Evolutionary conservation across 1,284 basidiomycete species (phyloP).

Genomic region (Taiwanofungus camphoratus): DNA sequence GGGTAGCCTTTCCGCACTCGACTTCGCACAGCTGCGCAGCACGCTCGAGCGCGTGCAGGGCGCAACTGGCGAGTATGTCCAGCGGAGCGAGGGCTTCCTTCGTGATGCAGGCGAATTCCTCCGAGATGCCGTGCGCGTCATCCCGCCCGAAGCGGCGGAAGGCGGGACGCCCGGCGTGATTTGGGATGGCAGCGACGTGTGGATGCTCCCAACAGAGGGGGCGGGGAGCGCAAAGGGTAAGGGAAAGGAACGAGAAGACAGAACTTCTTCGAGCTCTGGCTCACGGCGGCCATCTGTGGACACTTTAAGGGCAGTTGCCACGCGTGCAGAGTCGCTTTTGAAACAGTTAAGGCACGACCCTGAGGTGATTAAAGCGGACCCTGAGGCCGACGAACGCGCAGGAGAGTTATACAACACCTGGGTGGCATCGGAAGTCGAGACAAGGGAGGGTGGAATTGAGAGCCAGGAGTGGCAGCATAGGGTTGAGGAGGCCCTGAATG

Average conservation of each 20-base stretch:
- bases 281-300: slow-evolving; percentile 31
- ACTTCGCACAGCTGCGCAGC: slow-evolving; percentile 59
- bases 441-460: slow-evolving; percentile 51
- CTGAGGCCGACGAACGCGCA: slow-evolving; percentile 52
- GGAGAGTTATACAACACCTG: slow-evolving; percentile 60
- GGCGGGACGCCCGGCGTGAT: slow-evolving; percentile 37
- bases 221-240: slow-evolving; percentile 27
- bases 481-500: slow-evolving; percentile 44
- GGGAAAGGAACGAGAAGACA: slow-evolving; percentile 39
- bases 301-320: slow-evolving; percentile 51
- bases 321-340: slow-evolving; percentile 75
- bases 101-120: slow-evolving; percentile 71
- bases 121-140: slow-evolving; percentile 82
- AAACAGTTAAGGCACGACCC: slow-evolving; percentile 72
- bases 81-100: slow-evolving; percentile 70
- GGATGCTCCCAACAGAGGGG: slow-evolving; percentile 52
- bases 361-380: slow-evolving; percentile 73
- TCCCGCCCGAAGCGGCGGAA: slow-evolving; percentile 66
- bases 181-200: slow-evolving; percentile 84
- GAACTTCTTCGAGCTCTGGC: slow-evolving; percentile 10
- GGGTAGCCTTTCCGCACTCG: slow-evolving; percentile 34
- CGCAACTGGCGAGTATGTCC: slow-evolving; percentile 77
- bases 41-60: slow-evolving; percentile 67
- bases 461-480: slow-evolving; percentile 49
- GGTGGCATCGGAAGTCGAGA: slow-evolving; percentile 46